Evolutionary conservation across 208 protist genomes (phyloP).

Genomic region (Trypanosoma platydactyli): DNA sequence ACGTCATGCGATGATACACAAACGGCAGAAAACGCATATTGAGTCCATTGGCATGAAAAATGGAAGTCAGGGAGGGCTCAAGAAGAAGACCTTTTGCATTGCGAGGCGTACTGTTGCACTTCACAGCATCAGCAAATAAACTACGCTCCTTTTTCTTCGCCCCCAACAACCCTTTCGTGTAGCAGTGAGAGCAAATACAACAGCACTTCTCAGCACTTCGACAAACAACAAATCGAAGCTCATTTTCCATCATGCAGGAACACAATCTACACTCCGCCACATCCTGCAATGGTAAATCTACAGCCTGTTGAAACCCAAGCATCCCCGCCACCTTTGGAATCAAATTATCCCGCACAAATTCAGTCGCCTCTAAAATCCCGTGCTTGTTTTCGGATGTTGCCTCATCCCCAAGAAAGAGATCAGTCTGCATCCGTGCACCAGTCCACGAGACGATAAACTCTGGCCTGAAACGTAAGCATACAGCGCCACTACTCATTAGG

Average conservation of each 20-base stretch:
- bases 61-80: conserved; percentile 44
- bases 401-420: conserved; percentile 35
- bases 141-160: not conserved
- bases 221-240: conserved; percentile 82
- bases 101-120: conserved; percentile 43
- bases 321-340: conserved; percentile 62
- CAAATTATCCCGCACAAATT: conserved; percentile 44
- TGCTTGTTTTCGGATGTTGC: conserved; percentile 30
- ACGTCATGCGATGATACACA: conserved; percentile 77
- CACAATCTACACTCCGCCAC: conserved; percentile 49
- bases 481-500: not conserved
- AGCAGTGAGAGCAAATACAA: conserved; percentile 78
- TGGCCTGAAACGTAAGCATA: conserved; percentile 32
- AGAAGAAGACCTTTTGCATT: conserved; percentile 45
- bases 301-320: conserved; percentile 47
- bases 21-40: conserved; percentile 75
- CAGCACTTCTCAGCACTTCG: conserved; percentile 48
- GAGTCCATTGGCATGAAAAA: conserved; percentile 75
- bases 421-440: conserved; percentile 36
- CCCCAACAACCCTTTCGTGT: conserved; percentile 40
- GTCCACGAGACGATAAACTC: conserved; percentile 47
- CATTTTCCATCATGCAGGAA: conserved; percentile 54
- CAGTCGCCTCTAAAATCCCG: conserved; percentile 21
- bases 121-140: conserved; percentile 54
- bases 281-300: conserved; percentile 34